Conservation (phyloP, 2,329 filamentous ascomycete species). For the Penicillium oxalicum region DNA sequence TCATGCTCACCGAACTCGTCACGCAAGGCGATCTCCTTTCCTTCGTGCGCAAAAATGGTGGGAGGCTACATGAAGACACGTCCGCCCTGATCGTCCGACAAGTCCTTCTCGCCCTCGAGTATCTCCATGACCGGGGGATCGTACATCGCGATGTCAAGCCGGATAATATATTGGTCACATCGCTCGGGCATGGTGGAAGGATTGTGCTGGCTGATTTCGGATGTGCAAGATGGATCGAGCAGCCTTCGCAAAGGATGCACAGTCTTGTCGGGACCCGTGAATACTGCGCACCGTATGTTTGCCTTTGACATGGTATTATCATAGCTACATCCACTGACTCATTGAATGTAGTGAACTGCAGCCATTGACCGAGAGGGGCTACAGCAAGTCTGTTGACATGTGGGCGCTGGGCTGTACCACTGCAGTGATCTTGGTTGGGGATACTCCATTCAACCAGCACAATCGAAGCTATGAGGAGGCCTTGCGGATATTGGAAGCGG, state of each 20-base stretch:
- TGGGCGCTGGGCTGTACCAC: slow-evolving; percentile 57
- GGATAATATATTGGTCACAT: slow-evolving; percentile 58
- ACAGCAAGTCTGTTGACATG: slow-evolving; percentile 55
- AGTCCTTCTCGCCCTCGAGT: slow-evolving; percentile 52
- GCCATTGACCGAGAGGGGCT: slow-evolving; percentile 34
- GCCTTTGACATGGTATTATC: background rate
- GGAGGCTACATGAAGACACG: slow-evolving; percentile 45
- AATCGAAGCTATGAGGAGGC: slow-evolving; percentile 30
- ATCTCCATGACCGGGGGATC: slow-evolving; percentile 51
- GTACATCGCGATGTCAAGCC: slow-evolving; percentile 60
- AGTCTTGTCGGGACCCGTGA: slow-evolving; percentile 51
- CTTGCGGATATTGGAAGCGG: slow-evolving; percentile 41
- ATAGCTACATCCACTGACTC: background rate
- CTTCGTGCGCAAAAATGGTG: slow-evolving; percentile 48
- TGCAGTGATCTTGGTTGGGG: slow-evolving; percentile 47
- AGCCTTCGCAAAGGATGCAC: slow-evolving; percentile 43
- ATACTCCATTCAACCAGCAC: slow-evolving; percentile 41
- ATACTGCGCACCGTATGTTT: slow-evolving; percentile 54
- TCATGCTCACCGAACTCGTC: slow-evolving; percentile 56
- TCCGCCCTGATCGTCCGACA: slow-evolving; percentile 52
- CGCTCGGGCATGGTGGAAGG: slow-evolving; percentile 45
- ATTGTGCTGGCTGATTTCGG: slow-evolving; percentile 59
- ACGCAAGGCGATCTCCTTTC: slow-evolving; percentile 58
- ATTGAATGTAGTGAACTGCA: slow-evolving; percentile 21
- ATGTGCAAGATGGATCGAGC: slow-evolving; percentile 40